Evolutionary conservation across 78 protist species (phyloP).

Genomic region (Dictyostelium capitatum): DNA sequence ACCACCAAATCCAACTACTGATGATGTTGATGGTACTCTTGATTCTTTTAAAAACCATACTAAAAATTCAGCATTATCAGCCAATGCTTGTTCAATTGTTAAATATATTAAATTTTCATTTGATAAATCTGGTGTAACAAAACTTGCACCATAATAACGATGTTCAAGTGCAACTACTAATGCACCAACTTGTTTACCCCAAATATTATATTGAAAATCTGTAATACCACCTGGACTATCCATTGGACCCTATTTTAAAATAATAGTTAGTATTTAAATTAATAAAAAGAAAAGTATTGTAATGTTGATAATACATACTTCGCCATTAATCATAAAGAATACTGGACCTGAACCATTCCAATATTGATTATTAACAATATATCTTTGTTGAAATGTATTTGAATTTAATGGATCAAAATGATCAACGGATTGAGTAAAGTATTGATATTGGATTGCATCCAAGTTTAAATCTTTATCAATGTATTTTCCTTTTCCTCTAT

Average conservation of each 20-base stretch:
- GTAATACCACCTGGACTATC: background rate
- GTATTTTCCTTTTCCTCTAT: too few relatives aligned
- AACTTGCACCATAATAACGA: constrained; percentile 6
- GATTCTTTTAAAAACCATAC: background rate
- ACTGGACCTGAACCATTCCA: constrained; percentile 47
- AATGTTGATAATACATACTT: background rate
- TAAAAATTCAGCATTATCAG: constrained; percentile 44
- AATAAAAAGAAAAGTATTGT: background rate
- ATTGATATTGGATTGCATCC: background rate
- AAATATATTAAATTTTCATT: constrained; percentile 53
- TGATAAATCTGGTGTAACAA: constrained; percentile 37
- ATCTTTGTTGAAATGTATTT: constrained; percentile 29
- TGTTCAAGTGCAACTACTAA: constrained; percentile 39
- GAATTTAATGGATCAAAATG: constrained; percentile 24
- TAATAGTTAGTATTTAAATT: background rate
- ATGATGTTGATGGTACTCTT: background rate
- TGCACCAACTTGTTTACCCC: background rate
- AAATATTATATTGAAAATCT: background rate
- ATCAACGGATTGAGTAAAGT: constrained; percentile 5
- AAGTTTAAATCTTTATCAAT: too few relatives aligned
- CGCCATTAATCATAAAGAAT: constrained; percentile 31
- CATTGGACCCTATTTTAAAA: background rate
- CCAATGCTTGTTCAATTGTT: constrained; percentile 54
- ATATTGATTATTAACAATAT: background rate
- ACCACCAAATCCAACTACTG: constrained; percentile 78